Percentiles rank a stretch among this genome's conserved stretches.
Conservation (phyloP, 1,284 basidiomycete genomes). For the Boletus sp. region DNA sequence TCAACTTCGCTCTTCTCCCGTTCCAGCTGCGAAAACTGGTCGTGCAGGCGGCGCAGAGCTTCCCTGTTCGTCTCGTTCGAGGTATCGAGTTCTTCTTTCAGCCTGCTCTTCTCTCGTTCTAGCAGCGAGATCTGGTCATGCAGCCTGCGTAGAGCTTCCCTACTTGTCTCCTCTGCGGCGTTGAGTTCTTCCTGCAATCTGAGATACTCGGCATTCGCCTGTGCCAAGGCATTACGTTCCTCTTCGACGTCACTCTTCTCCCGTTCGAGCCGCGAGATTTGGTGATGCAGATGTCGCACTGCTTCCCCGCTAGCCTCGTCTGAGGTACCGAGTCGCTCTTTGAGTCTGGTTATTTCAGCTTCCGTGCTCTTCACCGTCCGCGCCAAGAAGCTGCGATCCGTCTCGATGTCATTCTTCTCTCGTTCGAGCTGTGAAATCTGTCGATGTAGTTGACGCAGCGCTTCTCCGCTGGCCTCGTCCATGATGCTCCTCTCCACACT, state of each 20-base stretch:
- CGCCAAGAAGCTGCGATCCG: neutral
- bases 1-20: too few species aligned
- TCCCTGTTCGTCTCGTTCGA: conserved; percentile 2
- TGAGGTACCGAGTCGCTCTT: conserved; percentile 40
- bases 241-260: conserved; percentile 46
- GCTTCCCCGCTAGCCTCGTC: conserved; percentile 69
- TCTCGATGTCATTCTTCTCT: conserved; percentile 18
- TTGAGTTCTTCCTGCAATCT: neutral
- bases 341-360: conserved; percentile 43
- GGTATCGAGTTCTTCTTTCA: conserved; percentile 3
- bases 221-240: conserved; percentile 8
- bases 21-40: too few species aligned
- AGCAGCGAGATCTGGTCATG: neutral
- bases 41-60: too few species aligned
- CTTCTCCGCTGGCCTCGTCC: conserved; percentile 74
- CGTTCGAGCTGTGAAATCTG: conserved; percentile 24
- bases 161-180: neutral
- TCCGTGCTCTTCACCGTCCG: conserved; percentile 28
- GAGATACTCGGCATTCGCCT: too few species aligned
- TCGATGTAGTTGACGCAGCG: conserved; percentile 62
- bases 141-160: neutral
- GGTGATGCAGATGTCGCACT: conserved; percentile 57
- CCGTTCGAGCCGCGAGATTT: conserved; percentile 58
- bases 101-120: neutral
- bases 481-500: conserved; percentile 70